Evolutionary conservation across 2,329 filamentous ascomycete genomes (phyloP), one percentile per base, ranked within the genome.

Genomic region (Fusarium ambrosium): DNA sequence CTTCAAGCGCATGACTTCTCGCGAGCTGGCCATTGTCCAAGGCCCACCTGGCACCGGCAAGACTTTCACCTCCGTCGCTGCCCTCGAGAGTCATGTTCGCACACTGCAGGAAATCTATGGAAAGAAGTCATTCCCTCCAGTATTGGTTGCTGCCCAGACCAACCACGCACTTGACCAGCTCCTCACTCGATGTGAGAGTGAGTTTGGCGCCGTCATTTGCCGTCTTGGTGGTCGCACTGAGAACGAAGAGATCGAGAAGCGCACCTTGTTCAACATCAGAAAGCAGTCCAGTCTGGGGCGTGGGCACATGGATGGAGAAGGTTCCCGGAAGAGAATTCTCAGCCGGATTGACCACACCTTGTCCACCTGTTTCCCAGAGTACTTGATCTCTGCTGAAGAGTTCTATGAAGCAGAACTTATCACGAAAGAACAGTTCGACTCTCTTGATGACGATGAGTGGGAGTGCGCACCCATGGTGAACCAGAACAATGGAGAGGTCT

Each of bases 111-210:
- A 81, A 3, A 77, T 79, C 2, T 85, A 82, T 0, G 90, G 92
- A 16, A 43, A 55, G 4, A 32, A 65, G 6, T 2, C 66, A 7
- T 37, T 45, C 3, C 63, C 73, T 2, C 94, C 94, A 0, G 91
- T 98, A 34, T 87, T 98, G 22, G 87, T 98, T 4, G 89, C 95
- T 0, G 95, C 94, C 9, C 95, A 98, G 77, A 98, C 95, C 0
- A 98, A 98, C 69, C 95, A 98, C 81, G 95, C 95, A 0, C 85
- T 98, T 0, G 95, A 98, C 76, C 95, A 98, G 79, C 86, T 98
- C 0, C 85, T 98, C 0, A 84, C 85, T 1, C 90, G 92, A 64
- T 86, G 95, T 18, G 20, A 45, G 11, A 85, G 90, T 1, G 64
- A 77, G 0, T 82, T 80, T 4, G 93, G 82, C 6, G 71, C 74